Conservation (phyloP, 129 eudicot species). For the Ambrosia artemisiifolia region DNA sequence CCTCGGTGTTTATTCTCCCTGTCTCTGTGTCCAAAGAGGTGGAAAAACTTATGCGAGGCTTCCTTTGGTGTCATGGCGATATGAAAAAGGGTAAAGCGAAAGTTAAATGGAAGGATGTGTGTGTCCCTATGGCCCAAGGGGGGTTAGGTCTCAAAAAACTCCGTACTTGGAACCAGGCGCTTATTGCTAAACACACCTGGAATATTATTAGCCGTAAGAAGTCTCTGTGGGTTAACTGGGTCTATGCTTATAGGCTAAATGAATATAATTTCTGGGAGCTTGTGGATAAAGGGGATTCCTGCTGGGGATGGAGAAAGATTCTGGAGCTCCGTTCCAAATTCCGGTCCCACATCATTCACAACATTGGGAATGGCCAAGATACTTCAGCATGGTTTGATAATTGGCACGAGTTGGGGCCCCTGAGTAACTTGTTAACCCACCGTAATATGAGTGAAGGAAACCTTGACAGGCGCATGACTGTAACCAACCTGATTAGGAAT, state of each 20-base stretch:
- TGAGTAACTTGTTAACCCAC: not conserved
- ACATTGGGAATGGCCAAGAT: not conserved
- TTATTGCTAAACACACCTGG: not conserved
- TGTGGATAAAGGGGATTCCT: not conserved
- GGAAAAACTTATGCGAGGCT: not conserved
- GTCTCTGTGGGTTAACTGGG: not conserved
- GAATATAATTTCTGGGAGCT: not conserved
- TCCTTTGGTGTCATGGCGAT: not conserved
- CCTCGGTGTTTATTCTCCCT: not conserved
- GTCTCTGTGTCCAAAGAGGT: not conserved
- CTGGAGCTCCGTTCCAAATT: not conserved
- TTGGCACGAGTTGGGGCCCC: not conserved
- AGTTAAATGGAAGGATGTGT: not conserved
- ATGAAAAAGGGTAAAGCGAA: not conserved
- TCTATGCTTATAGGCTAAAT: too few species aligned
- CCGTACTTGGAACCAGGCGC: not conserved
- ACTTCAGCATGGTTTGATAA: not conserved
- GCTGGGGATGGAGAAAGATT: not conserved
- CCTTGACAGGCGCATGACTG: too few species aligned
- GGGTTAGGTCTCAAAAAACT: not conserved
- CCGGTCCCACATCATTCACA: too few species aligned
- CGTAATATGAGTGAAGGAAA: too few species aligned
- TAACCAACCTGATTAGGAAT: too few species aligned
- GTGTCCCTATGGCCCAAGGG: not conserved
- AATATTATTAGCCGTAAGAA: too few species aligned